Evolutionary conservation across 192 early-diverging fungal species (phyloP).

Genomic region (Coemansia furcata): DNA sequence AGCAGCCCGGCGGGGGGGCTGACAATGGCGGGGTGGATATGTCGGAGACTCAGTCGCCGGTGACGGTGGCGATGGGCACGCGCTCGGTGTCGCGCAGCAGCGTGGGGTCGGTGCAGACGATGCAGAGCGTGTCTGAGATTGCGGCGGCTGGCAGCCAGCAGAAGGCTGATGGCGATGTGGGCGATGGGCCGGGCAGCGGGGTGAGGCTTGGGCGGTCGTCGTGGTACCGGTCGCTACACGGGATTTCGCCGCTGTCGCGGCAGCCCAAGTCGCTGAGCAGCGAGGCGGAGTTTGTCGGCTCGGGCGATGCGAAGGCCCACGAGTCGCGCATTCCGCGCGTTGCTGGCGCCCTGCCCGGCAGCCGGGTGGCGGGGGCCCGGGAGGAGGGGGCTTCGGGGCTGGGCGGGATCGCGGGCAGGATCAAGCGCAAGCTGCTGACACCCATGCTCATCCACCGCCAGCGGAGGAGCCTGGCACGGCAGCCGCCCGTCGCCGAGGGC

Average conservation of each 20-base stretch:
- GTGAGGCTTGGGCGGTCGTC: constrained; percentile 26
- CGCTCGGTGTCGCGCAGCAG: constrained; percentile 45
- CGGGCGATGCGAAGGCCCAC: not conserved
- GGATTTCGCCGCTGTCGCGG: constrained; percentile 44
- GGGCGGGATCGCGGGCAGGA: constrained; percentile 6
- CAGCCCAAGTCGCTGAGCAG: constrained; percentile 47
- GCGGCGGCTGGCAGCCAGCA: not conserved
- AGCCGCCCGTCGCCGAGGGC: constrained; percentile 4
- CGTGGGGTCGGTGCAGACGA: constrained; percentile 14
- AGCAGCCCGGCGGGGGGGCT: not conserved
- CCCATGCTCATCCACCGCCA: constrained; percentile 18
- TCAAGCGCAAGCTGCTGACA: constrained; percentile 22
- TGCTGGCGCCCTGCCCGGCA: constrained; percentile 6
- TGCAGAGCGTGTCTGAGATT: constrained; percentile 14
- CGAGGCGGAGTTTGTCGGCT: constrained; percentile 24
- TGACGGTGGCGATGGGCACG: constrained; percentile 22
- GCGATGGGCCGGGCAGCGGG: not conserved
- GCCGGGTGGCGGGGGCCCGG: not conserved
- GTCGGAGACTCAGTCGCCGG: constrained; percentile 9
- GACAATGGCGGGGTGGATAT: not conserved
- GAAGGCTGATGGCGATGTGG: not conserved
- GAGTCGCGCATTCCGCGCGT: constrained; percentile 23
- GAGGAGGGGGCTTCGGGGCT: not conserved
- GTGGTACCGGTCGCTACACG: constrained; percentile 50
- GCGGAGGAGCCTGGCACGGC: constrained; percentile 11